Base-by-base conservation (phyloP, 305 asterid genomes). In the Plantago coronopus region DNA sequence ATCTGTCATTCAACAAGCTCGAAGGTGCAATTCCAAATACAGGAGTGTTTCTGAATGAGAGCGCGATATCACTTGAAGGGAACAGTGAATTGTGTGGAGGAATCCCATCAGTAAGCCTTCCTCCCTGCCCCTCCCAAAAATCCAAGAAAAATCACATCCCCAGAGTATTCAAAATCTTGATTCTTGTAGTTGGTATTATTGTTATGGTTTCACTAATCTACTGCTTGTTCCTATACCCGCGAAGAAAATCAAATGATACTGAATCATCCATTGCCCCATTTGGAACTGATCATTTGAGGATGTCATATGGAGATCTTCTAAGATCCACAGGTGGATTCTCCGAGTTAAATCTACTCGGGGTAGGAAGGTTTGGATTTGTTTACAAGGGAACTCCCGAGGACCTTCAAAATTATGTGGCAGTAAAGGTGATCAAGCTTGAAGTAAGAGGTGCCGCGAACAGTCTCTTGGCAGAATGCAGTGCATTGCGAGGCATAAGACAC, bases 51-150 rank as follows among this genome's bases (percentile, higher is more conserved):
- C 45, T 44, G 16, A 67, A 75, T 46, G 37, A 8, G 48, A 67
- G 59, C 55, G 73, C 56, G 5, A 14, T 67, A 23, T 67, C 64
- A 22, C 62, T 75, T 21, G 54, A 57, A 12, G 69, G 69, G 61
- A 75, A 75, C 17, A 17, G 2, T 43, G 65, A 49, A 29, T 27
- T 75, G 22, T 75, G 79, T 54, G 79, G 76, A 23, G n/a, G n/a
- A n/a, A n/a, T n/a, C n/a, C 15, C 44, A 7, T 37, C 21, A 34
- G 57, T 74, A 2, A 59, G 60, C 10, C 64, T 66, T 54, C 73
- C 65, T 45, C 62, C 49, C 19, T 70, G 79, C 67, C 1, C 23
- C n/a, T 17, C 29, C 4, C 7, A 9, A 17, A 23, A 27, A 15
- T 43, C 59, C 29, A 59, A 66, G 42, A 61, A 27, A 22, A 51